These are phyloP conservation scores for Kewa caespitosa DNA, from an alignment of 179 eudicot species.

Conservation along the genomic window DNA sequence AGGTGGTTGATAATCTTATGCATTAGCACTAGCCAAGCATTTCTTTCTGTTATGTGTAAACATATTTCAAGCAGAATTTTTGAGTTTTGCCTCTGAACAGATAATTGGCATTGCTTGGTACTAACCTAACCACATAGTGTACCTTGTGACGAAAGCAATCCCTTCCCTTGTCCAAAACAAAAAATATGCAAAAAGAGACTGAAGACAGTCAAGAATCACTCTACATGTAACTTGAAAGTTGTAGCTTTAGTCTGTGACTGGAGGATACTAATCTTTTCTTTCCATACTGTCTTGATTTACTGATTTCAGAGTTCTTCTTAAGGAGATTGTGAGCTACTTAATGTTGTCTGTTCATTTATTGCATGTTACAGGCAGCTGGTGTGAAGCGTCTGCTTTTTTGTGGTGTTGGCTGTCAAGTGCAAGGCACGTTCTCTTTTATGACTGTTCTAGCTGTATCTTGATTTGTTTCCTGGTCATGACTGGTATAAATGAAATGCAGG, in stretches of 20 bases:
- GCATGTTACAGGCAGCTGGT: slow-evolving; percentile 75
- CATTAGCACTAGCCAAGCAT: slow-evolving; percentile 7
- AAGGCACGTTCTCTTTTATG: slow-evolving; percentile 50
- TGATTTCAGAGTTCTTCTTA: not conserved
- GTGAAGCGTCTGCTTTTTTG: slow-evolving; percentile 95
- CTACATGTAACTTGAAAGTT: not conserved
- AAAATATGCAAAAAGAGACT: not conserved
- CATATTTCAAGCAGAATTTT: not conserved
- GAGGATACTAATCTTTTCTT: not conserved
- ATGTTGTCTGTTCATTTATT: slow-evolving; percentile 4
- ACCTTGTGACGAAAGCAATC: not conserved
- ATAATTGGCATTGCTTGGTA: not conserved
- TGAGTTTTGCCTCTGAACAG: not conserved
- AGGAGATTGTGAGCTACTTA: not conserved
- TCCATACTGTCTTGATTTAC: not conserved
- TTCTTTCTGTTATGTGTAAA: not conserved
- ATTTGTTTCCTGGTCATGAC: slow-evolving; percentile 44
- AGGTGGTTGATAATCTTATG: slow-evolving; percentile 42
- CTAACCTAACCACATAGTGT: not conserved
- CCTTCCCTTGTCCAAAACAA: not conserved
- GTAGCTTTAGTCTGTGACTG: not conserved
- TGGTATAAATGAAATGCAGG: slow-evolving; percentile 71
- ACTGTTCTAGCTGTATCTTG: slow-evolving; percentile 11
- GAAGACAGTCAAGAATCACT: not conserved
- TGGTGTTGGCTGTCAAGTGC: slow-evolving; percentile 99